phyloP scores from a whole-genome alignment of 495 filamentous ascomycete species.

The Trichoderma virens region DNA sequence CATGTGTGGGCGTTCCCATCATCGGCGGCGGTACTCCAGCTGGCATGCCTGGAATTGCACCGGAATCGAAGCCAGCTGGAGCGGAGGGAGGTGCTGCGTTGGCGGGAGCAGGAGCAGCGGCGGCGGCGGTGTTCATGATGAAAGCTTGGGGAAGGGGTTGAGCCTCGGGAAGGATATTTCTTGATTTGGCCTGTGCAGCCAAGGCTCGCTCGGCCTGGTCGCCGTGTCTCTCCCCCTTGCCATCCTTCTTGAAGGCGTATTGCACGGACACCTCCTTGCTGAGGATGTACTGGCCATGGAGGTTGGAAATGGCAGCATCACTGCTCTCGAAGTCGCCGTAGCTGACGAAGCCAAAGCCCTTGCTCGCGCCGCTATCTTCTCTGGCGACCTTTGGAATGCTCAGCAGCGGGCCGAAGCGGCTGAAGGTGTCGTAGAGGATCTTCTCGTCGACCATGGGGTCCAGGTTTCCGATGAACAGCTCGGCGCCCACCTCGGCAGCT shows the following conservation, averaged over 20 bases:
- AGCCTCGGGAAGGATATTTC: constrained; percentile 73
- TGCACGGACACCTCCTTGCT: constrained; percentile 94
- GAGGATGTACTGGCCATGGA: constrained; percentile 96
- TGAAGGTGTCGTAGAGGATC: constrained; percentile 94
- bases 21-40: constrained; percentile 5
- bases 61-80: constrained; percentile 22
- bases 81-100: constrained; percentile 19
- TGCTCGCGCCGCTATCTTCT: constrained; percentile 83
- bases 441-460: constrained; percentile 95
- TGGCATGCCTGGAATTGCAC: constrained; percentile 20
- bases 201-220: constrained; percentile 91
- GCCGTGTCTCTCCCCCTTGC: constrained; percentile 92
- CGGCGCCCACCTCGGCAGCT: constrained; percentile 88
- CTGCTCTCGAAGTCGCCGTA: constrained; percentile 92
- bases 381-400: constrained; percentile 87
- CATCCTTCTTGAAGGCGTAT: constrained; percentile 99
- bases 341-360: constrained; percentile 95
- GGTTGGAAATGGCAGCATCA: constrained; percentile 81
- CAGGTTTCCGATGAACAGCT: constrained; percentile 94
- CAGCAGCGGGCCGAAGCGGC: constrained; percentile 80
- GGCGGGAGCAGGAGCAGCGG: constrained; percentile 21
- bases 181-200: constrained; percentile 85
- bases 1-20: constrained; percentile 15
- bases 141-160: constrained; percentile 52
- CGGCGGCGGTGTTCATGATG: constrained; percentile 30